Conservation (phyloP, 768 basidiomycete genomes). For the Solioccasus polychromus region DNA sequence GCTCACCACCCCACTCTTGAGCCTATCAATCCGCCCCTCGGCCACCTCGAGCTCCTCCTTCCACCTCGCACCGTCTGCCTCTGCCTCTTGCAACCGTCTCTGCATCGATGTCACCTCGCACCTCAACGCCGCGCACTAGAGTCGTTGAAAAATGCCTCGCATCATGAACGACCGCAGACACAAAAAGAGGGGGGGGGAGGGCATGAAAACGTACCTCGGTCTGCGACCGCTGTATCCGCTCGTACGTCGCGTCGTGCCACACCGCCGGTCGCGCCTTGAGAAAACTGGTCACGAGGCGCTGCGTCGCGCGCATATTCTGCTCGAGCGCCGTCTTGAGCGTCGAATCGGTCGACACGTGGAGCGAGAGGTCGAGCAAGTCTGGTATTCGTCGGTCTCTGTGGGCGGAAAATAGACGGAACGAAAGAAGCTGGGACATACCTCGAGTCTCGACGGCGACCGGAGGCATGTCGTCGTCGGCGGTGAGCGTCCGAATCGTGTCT, state of each 20-base stretch:
- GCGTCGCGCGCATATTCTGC: conserved; percentile 56
- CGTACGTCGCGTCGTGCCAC: conserved; percentile 39
- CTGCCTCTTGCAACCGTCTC: conserved; percentile 47
- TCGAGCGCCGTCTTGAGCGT: conserved; percentile 43
- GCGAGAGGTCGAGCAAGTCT: conserved; percentile 34
- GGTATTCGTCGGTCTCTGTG: too few species aligned
- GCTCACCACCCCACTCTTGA: conserved; percentile 51
- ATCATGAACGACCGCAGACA: neutral
- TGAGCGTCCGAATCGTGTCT: conserved; percentile 60
- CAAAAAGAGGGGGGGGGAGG: too few species aligned
- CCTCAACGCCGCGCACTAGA: conserved; percentile 54
- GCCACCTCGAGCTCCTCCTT: conserved; percentile 50
- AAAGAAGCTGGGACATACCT: too few species aligned
- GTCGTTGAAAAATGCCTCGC: conserved; percentile 10
- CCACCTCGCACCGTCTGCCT: conserved; percentile 47
- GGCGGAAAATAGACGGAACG: too few species aligned
- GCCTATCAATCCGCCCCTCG: conserved; percentile 62
- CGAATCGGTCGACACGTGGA: conserved; percentile 30
- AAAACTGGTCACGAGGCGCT: conserved; percentile 56
- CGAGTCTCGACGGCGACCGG: conserved; percentile 39
- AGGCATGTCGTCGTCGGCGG: conserved; percentile 49
- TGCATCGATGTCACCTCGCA: conserved; percentile 55
- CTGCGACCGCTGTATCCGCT: conserved; percentile 50
- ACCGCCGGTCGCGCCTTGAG: conserved; percentile 36
- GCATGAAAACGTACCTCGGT: conserved; percentile 57